These are phyloP conservation scores for Parafenestella ontariensis DNA, from an alignment of 2,329 filamentous ascomycete species.

Conservation along the genomic window DNA sequence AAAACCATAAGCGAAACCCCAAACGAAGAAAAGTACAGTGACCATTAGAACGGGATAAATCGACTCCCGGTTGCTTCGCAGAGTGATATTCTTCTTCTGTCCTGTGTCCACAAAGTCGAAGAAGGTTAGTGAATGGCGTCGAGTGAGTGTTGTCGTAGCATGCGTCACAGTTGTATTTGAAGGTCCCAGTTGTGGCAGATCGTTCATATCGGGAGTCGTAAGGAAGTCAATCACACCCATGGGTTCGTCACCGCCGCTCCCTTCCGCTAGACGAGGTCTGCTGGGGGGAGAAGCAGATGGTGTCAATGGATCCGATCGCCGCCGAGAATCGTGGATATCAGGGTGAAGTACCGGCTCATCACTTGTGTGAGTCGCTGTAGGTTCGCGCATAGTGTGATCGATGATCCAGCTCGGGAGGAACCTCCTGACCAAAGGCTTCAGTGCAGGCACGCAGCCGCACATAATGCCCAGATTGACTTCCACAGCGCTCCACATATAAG, in stretches of 20 bases:
- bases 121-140: constrained; percentile 57
- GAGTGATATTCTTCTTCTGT: constrained; percentile 72
- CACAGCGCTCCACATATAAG: constrained; percentile 92
- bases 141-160: constrained; percentile 33
- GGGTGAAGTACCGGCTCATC: constrained; percentile 38
- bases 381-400: constrained; percentile 49
- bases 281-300: constrained; percentile 32
- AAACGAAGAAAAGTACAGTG: constrained; percentile 83
- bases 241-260: constrained; percentile 29
- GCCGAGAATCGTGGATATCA: constrained; percentile 29
- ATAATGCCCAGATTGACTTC: constrained; percentile 92
- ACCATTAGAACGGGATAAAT: constrained; percentile 77
- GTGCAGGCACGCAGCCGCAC: constrained; percentile 88
- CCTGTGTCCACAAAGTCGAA: constrained; percentile 79
- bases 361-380: constrained; percentile 34
- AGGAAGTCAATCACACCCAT: constrained; percentile 63
- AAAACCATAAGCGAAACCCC: constrained; percentile 90
- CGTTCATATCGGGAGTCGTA: constrained; percentile 55
- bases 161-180: constrained; percentile 44
- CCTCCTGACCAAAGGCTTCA: constrained; percentile 82
- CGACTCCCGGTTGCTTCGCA: constrained; percentile 68
- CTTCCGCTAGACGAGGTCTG: constrained; percentile 30
- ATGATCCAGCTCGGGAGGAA: constrained; percentile 65
- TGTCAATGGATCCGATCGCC: constrained; percentile 27
- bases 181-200: constrained; percentile 44